Percentiles rank a stretch among this genome's conserved stretches.
phyloP scores from a whole-genome alignment of 1,139 yeast species.

The Meyerozyma smithsonii region DNA sequence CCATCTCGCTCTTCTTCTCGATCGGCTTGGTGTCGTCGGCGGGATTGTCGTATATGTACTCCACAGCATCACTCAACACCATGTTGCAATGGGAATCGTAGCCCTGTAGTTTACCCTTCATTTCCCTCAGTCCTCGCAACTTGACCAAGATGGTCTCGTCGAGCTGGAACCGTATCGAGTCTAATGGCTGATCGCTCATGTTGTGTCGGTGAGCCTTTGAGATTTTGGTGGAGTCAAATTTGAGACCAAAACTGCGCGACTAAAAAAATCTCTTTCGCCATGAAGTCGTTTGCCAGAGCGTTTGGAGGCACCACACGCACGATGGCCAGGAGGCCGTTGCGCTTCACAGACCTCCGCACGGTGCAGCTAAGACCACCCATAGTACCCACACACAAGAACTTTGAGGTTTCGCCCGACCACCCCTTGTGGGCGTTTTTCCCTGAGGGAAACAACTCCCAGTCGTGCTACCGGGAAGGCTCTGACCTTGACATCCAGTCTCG shows the following conservation, averaged over 20 bases:
- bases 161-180: conserved; percentile 76
- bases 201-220: conserved; percentile 7
- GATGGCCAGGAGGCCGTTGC: conserved; percentile 19
- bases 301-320: neutral
- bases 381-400: conserved; percentile 69
- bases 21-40: conserved; percentile 44
- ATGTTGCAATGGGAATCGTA: conserved; percentile 96
- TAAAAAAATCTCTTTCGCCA: conserved; percentile 7
- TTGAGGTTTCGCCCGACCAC: conserved; percentile 76
- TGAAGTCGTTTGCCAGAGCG: conserved; percentile 15
- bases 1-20: conserved; percentile 72
- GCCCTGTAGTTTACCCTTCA: conserved; percentile 87
- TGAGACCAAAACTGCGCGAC: neutral
- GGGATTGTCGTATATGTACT: conserved; percentile 61
- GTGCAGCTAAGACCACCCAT: conserved; percentile 74
- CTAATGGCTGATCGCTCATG: conserved; percentile 52
- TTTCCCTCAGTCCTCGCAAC: conserved; percentile 92
- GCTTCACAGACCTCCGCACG: conserved; percentile 22
- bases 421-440: conserved; percentile 95
- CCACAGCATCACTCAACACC: conserved; percentile 90
- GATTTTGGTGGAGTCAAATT: too few species aligned
- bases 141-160: conserved; percentile 88
- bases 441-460: conserved; percentile 40
- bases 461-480: conserved; percentile 53
- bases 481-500: conserved; percentile 61